Evolutionary conservation across 805 yeast genomes (phyloP).

Genomic region (Debaryomyces tyrocola): DNA sequence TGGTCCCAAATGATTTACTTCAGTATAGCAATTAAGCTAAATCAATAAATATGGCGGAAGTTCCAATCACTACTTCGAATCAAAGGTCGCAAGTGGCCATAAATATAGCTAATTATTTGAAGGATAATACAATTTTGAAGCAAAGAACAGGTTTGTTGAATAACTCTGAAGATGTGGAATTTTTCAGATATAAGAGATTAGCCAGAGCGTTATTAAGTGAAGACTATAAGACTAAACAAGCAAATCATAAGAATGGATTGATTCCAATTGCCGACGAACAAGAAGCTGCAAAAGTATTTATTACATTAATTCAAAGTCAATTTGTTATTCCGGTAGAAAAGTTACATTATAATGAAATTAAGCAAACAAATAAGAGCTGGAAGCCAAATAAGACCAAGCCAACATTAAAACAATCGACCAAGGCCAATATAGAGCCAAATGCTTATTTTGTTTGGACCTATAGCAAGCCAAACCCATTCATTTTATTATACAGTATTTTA

Average conservation of each 20-base stretch:
- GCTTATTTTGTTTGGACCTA: constrained; percentile 85
- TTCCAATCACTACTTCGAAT: constrained; percentile 13
- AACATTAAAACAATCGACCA: constrained; percentile 52
- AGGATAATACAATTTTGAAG: constrained; percentile 66
- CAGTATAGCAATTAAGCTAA: not conserved
- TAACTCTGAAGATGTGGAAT: constrained; percentile 67
- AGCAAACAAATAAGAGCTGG: constrained; percentile 50
- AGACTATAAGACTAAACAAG: constrained; percentile 59
- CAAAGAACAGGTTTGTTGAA: constrained; percentile 79
- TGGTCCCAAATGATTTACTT: not conserved
- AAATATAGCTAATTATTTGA: constrained; percentile 69
- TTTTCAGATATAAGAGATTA: constrained; percentile 85
- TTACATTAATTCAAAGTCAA: constrained; percentile 68
- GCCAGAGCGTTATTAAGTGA: constrained; percentile 73
- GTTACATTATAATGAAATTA: constrained; percentile 66
- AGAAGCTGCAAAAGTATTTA: constrained; percentile 62
- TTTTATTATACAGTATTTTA: constrained; percentile 61
- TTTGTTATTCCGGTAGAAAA: constrained; percentile 76
- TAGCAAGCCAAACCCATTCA: constrained; percentile 66
- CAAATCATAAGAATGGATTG: constrained; percentile 44
- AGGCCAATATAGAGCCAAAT: constrained; percentile 62
- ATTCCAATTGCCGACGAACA: constrained; percentile 46
- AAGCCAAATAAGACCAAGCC: constrained; percentile 65
- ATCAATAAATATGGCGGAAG: constrained; percentile 1
- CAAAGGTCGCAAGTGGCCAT: constrained; percentile 52